Base-by-base conservation (phyloP, 1,284 basidiomycete species). In the Pseudozyma sp. region DNA sequence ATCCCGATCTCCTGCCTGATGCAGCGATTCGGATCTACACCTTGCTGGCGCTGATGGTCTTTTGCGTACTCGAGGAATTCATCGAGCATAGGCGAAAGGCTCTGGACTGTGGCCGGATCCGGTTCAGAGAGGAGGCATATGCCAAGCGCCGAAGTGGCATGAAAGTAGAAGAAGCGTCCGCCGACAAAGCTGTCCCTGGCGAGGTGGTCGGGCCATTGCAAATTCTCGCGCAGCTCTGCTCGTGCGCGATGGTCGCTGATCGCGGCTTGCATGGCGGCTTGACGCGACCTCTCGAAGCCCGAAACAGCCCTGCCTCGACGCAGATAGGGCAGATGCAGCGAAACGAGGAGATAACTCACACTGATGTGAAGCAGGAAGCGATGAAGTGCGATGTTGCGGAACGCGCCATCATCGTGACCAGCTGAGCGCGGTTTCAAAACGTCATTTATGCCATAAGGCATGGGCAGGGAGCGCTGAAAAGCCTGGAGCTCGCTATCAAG, bases 1-100 rank as follows among this genome's bases (percentile, higher is more conserved):
- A 68, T 68, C 5, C 65, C 51, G 10, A 68, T 54, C 53, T 68
- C 65, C 35, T 68, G 65, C 1, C 65, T 45, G 6, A 68, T 48
- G 42, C 65, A 68, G 1, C 65, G 53, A 29, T 67, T 52, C 13
- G 65, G 58, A 50, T 68, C 54, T 9, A 61, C 58, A 11, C 58
- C 58, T 14, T 56, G 37, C 42, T 57, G 58, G 2, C 54, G 43
- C 54, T 62, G 64, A 53, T 67, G 48, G 0, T 54, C 30, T 16
- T 19, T 40, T n/a, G 58, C 54, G 17, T 14, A 31, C 17, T 53
- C 33, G 13, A 67, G 37, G 24, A 61, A 67, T 30, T 67, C 54
- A 29, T 67, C 65, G 6, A 67, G 45, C 4, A 67, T 40, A 17
- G 49, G 53, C 3, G 48, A 4, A 3, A 56, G 17, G 33, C n/a